phyloP scores from a whole-genome alignment of 2,329 filamentous ascomycete genomes.

The Phaeosphaeria sp. region DNA sequence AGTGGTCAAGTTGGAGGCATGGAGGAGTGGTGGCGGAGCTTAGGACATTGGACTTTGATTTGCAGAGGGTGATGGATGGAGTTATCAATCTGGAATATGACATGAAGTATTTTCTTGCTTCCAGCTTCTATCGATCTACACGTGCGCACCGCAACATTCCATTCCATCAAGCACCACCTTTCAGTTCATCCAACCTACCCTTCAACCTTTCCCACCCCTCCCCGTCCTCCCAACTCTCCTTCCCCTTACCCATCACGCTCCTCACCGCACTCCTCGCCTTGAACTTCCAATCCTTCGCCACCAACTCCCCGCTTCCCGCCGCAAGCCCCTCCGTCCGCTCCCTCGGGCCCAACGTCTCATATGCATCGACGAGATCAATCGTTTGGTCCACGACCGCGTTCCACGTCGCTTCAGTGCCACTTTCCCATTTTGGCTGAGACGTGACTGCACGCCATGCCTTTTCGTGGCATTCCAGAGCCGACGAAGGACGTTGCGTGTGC shows the following conservation, averaged over 20 bases:
- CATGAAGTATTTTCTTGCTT: too few species aligned
- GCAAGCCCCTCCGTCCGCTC: constrained; percentile 60
- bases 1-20: too few species aligned
- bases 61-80: too few species aligned
- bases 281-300: constrained; percentile 84
- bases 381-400: constrained; percentile 77
- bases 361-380: constrained; percentile 78
- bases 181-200: constrained; percentile 53
- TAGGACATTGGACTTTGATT: too few species aligned
- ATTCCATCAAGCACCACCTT: constrained; percentile 22
- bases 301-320: constrained; percentile 60
- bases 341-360: constrained; percentile 72
- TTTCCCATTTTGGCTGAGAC: constrained; percentile 61
- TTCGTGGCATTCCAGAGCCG: constrained; percentile 83
- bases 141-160: too few species aligned
- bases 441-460: constrained; percentile 83
- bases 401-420: constrained; percentile 71
- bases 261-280: constrained; percentile 86
- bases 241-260: constrained; percentile 82
- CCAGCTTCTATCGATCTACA: too few species aligned
- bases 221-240: constrained; percentile 81
- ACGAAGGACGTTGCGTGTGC: constrained; percentile 73
- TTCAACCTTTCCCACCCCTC: constrained; percentile 70
- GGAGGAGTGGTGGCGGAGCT: too few species aligned
- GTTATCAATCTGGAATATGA: too few species aligned